Percentiles rank a stretch among this genome's conserved stretches.
phyloP scores from a whole-genome alignment of 805 yeast genomes.

The Barnettozyma siamensis region DNA sequence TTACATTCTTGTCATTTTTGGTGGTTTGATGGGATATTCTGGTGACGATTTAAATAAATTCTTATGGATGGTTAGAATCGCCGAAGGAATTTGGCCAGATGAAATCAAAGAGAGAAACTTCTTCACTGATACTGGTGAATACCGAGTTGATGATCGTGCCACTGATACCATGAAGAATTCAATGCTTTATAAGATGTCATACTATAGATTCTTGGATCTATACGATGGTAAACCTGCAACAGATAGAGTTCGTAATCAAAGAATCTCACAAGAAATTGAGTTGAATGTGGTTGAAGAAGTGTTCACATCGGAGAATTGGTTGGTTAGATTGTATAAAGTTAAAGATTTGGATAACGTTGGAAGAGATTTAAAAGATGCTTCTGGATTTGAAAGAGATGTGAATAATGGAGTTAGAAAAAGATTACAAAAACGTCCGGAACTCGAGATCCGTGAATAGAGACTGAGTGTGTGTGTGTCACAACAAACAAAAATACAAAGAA shows the following conservation, averaged over 20 bases:
- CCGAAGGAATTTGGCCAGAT: slow-evolving; percentile 99
- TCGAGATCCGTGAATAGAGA: slow-evolving; percentile 35
- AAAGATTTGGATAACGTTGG: slow-evolving; percentile 86
- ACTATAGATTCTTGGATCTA: slow-evolving; percentile 75
- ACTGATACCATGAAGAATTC: slow-evolving; percentile 83
- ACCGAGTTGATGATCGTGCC: slow-evolving; percentile 77
- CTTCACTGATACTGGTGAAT: slow-evolving; percentile 84
- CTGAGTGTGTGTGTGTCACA: background rate
- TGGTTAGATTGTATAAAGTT: slow-evolving; percentile 89
- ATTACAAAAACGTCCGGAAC: slow-evolving; percentile 44
- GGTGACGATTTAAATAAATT: slow-evolving; percentile 97
- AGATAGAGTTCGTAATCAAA: slow-evolving; percentile 89
- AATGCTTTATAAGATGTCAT: slow-evolving; percentile 91
- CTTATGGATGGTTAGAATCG: slow-evolving; percentile 97
- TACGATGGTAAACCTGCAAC: slow-evolving; percentile 52
- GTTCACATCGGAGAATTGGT: slow-evolving; percentile 93
- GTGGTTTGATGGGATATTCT: slow-evolving; percentile 87
- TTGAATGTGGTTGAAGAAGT: slow-evolving; percentile 87
- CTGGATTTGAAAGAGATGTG: slow-evolving; percentile 41
- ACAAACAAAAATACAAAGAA: background rate
- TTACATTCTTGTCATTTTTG: slow-evolving; percentile 87
- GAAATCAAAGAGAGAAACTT: slow-evolving; percentile 81
- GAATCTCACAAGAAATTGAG: slow-evolving; percentile 50
- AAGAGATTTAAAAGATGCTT: slow-evolving; percentile 60
- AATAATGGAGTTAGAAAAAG: slow-evolving; percentile 32